Conservation (phyloP, 1,284 basidiomycete genomes). For the Chondrostereum purpureum region DNA sequence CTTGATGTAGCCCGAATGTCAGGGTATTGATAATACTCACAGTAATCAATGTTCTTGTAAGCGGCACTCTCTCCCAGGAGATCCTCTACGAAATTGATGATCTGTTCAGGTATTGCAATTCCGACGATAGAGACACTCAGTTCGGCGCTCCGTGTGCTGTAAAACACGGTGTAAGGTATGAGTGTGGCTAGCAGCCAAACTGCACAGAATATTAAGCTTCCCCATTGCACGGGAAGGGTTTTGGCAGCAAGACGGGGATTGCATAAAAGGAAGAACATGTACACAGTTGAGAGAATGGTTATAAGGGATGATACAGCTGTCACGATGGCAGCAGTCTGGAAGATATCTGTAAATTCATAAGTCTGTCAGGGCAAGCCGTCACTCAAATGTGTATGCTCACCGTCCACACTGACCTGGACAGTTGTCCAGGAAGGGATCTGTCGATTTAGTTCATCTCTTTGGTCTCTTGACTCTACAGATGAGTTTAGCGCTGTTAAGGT, state of each 20-base stretch:
- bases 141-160: slow-evolving; percentile 28
- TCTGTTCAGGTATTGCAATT: slow-evolving; percentile 27
- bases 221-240: slow-evolving; percentile 29
- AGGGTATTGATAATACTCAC: slow-evolving; percentile 27
- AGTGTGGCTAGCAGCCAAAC: slow-evolving; percentile 47
- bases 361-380: background rate
- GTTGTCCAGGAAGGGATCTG: slow-evolving; percentile 22
- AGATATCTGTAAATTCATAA: slow-evolving; percentile 30
- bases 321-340: slow-evolving; percentile 37
- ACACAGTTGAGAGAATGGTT: slow-evolving; percentile 31
- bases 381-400: slow-evolving; percentile 17
- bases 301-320: slow-evolving; percentile 37
- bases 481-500: slow-evolving; percentile 30
- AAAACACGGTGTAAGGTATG: slow-evolving; percentile 47
- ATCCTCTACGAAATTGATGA: slow-evolving; percentile 33
- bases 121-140: slow-evolving; percentile 9
- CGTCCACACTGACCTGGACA: slow-evolving; percentile 26
- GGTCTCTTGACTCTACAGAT: slow-evolving; percentile 32
- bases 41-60: slow-evolving; percentile 41
- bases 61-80: slow-evolving; percentile 35
- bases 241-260: slow-evolving; percentile 18
- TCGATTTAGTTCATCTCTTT: slow-evolving; percentile 22
- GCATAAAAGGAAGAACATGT: slow-evolving; percentile 22
- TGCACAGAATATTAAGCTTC: slow-evolving; percentile 36
- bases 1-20: background rate